These are phyloP conservation scores for Penicillium crustosum DNA, from an alignment of 2,329 filamentous ascomycete species.

Conservation along the genomic window DNA sequence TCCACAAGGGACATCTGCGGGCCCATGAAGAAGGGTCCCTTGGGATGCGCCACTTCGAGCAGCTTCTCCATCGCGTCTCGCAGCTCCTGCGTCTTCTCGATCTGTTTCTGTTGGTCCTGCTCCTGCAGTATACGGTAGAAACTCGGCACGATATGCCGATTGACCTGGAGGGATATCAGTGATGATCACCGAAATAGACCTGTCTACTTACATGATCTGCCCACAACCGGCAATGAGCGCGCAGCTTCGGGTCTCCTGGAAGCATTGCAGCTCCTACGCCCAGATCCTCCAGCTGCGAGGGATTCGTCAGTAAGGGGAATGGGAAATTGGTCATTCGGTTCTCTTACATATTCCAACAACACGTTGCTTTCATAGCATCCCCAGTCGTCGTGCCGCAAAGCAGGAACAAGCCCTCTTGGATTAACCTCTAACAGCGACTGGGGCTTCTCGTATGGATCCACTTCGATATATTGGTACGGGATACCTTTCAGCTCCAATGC, in stretches of 20 bases:
- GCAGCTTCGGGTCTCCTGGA: constrained; percentile 61
- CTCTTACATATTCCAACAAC: constrained; percentile 76
- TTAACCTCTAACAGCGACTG: constrained; percentile 72
- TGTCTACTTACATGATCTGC: constrained; percentile 65
- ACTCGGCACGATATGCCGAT: constrained; percentile 69
- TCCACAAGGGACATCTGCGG: constrained; percentile 64
- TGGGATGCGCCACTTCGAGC: constrained; percentile 55
- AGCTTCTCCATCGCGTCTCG: constrained; percentile 64
- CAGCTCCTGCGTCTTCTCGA: constrained; percentile 60
- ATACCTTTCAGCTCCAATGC: constrained; percentile 77
- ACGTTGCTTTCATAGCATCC: constrained; percentile 78
- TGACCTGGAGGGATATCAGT: constrained; percentile 56
- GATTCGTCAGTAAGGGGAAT: constrained; percentile 9
- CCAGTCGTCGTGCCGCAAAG: constrained; percentile 76
- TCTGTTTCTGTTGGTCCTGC: constrained; percentile 59
- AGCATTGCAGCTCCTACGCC: constrained; percentile 61
- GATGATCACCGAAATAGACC: not conserved
- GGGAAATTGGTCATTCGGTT: not conserved
- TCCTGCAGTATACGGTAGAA: constrained; percentile 75
- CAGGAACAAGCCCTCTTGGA: constrained; percentile 72
- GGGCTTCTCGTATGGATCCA: constrained; percentile 75
- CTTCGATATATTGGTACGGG: constrained; percentile 81
- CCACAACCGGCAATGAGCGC: constrained; percentile 77
- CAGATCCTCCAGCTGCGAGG: constrained; percentile 69
- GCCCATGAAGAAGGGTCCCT: constrained; percentile 70